Evolutionary conservation across 2,329 filamentous ascomycete genomes (phyloP).

Genomic region (Fusarium proliferatum): DNA sequence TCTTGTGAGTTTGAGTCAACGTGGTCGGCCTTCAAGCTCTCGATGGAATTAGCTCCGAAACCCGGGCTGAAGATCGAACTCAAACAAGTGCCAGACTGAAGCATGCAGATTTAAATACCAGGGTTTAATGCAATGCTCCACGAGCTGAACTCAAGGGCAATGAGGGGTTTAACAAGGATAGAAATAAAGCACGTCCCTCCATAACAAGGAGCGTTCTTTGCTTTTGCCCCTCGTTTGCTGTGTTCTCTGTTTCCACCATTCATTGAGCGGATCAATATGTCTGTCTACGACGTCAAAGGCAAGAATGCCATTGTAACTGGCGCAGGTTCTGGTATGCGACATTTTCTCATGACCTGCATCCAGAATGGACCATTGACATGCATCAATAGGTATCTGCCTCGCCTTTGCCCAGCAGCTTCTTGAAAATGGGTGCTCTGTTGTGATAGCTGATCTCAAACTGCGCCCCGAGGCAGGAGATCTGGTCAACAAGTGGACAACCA

Average conservation of each 20-base stretch:
- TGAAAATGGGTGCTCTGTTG: neutral
- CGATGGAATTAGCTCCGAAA: neutral
- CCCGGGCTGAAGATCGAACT: accelerated
- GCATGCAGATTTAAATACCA: neutral
- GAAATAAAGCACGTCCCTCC: neutral
- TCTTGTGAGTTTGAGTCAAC: accelerated
- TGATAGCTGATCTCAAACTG: conserved; percentile 5
- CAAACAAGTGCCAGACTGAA: neutral
- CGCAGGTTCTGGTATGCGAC: conserved; percentile 12
- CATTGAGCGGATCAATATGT: neutral
- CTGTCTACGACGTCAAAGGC: conserved; percentile 8
- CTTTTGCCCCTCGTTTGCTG: neutral
- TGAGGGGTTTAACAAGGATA: neutral
- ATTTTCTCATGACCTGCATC: accelerated
- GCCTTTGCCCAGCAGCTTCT: conserved; percentile 3
- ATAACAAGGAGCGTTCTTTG: neutral
- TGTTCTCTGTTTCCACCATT: accelerated
- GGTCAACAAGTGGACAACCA: neutral
- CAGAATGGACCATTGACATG: neutral
- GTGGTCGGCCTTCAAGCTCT: accelerated
- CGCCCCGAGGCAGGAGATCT: neutral
- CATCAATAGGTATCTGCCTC: conserved; percentile 7
- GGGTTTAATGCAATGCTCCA: too few relatives aligned
- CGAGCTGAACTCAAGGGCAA: neutral
- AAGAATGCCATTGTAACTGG: conserved; percentile 26